Conservation (phyloP, 257 asterid genomes). For the Nicotiana undulata region DNA sequence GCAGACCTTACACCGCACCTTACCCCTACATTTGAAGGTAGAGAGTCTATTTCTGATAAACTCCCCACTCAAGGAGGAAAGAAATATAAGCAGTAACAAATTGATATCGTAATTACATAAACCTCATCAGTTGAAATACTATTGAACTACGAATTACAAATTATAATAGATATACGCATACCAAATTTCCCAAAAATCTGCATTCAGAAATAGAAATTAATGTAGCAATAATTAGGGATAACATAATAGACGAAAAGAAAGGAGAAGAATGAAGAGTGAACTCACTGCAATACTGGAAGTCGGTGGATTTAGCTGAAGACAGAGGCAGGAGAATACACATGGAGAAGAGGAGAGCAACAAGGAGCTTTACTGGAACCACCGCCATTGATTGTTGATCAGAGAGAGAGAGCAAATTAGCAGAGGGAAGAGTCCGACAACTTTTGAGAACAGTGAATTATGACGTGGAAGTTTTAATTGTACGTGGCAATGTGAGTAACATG, state of each 20-base stretch:
- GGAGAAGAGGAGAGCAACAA: background rate
- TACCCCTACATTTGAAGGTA: too few relatives aligned
- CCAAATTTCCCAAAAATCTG: too few relatives aligned
- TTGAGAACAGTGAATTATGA: background rate
- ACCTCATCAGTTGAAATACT: too few relatives aligned
- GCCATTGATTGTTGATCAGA: slow-evolving; percentile 3
- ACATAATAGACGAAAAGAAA: background rate
- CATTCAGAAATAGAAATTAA: too few relatives aligned
- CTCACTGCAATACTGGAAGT: slow-evolving; percentile 4
- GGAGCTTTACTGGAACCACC: background rate
- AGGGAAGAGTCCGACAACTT: background rate
- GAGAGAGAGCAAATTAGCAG: background rate
- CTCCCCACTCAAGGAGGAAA: too few relatives aligned
- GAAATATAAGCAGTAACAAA: too few relatives aligned
- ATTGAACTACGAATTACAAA: too few relatives aligned
- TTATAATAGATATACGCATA: too few relatives aligned
- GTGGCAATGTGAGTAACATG: background rate
- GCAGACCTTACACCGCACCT: too few relatives aligned
- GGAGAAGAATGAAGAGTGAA: background rate
- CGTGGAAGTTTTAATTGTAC: background rate
- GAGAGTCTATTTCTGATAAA: too few relatives aligned
- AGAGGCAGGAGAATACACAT: background rate
- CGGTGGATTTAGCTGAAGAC: background rate
- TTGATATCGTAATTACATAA: too few relatives aligned
- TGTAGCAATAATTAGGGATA: too few relatives aligned